Evolutionary conservation across 768 basidiomycete species (phyloP).

Genomic region (Tephrocybe rancida): DNA sequence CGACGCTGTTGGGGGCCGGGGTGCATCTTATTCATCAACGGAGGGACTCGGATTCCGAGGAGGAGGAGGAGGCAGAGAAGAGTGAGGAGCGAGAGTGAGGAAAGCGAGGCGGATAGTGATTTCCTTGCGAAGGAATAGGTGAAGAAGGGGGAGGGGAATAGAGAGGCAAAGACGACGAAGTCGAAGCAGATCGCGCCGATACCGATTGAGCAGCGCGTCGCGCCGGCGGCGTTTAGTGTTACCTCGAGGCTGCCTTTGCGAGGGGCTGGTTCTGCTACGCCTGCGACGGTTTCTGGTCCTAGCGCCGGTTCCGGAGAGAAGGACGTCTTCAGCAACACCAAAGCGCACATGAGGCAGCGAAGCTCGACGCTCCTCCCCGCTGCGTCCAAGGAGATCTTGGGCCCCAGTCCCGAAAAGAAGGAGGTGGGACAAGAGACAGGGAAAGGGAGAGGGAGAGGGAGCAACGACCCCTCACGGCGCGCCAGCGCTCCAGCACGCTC

Average conservation of each 20-base stretch:
- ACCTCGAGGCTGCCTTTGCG: constrained; percentile 55
- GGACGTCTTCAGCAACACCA: no score
- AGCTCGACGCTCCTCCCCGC: no score
- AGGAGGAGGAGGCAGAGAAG: constrained; percentile 18
- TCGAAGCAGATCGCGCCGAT: constrained; percentile 62
- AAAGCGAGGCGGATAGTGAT: constrained; percentile 10
- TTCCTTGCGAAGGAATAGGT: no score
- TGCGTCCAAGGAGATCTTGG: no score
- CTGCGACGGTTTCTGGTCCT: no score
- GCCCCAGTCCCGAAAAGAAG: no score
- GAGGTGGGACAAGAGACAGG: background rate
- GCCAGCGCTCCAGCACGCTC: constrained; percentile 45
- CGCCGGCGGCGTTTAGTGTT: constrained; percentile 62
- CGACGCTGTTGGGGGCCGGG: constrained; percentile 42
- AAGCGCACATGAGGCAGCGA: no score
- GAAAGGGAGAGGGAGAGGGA: background rate
- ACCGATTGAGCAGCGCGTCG: constrained; percentile 56
- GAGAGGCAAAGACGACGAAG: no score
- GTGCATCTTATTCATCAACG: constrained; percentile 41
- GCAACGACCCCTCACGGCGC: constrained; percentile 5
- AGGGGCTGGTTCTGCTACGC: background rate
- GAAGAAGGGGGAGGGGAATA: constrained; percentile 11
- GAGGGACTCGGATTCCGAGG: constrained; percentile 31
- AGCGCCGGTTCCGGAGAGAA: no score
- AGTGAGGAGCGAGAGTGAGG: background rate